Evolutionary conservation across 345 rosid genomes (phyloP), one percentile per base, ranked within the genome.

Genomic region (Diplotaxis tenuifolia): DNA sequence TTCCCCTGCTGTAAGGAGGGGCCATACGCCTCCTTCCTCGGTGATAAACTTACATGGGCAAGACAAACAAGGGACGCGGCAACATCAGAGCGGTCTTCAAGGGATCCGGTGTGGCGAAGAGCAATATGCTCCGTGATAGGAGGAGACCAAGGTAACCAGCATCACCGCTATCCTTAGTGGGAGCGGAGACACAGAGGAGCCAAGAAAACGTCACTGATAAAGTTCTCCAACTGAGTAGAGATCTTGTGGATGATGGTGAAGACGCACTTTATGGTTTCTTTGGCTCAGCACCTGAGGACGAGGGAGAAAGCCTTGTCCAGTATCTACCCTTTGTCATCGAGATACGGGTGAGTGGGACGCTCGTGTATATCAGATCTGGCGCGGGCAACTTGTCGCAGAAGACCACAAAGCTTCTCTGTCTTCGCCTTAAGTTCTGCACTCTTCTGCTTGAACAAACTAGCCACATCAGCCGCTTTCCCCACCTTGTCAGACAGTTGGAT

Each of bases 41-140:
- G 92, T 88, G 38, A 92, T 95, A 64, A 95, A 80, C 79, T 92
- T 95, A 7, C 98, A 16, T 90, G 76, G 2, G 98, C 97, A 5
- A 91, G 84, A 2, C 97, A 88, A 0, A 89, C 96, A 10, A 94
- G 96, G 2, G 86, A 83, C 5, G 92, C 96, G 1, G 98, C 97
- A 2, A 96, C 96, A 21, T 94, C 98, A 69, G 92, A 83, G 16
- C 88, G 85, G 34, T 82, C 89, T 18, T 89, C 95, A 0, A 81
- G 71, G 1, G 91, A 84, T 50, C 97, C 96, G 31, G 87, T 87
- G 71, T 50, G 78, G 61, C 91, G 95, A 55, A 86, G 87, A 7
- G 98, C 97, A 69, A 91, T 86, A 70, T 94, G 98, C 79, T 94
- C 98, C 98, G 97, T 97, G 42, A 94, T 94, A 0, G 98, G 98